phyloP scores from a whole-genome alignment of 1,139 yeast genomes.

The Geotrichum klebahnii region DNA sequence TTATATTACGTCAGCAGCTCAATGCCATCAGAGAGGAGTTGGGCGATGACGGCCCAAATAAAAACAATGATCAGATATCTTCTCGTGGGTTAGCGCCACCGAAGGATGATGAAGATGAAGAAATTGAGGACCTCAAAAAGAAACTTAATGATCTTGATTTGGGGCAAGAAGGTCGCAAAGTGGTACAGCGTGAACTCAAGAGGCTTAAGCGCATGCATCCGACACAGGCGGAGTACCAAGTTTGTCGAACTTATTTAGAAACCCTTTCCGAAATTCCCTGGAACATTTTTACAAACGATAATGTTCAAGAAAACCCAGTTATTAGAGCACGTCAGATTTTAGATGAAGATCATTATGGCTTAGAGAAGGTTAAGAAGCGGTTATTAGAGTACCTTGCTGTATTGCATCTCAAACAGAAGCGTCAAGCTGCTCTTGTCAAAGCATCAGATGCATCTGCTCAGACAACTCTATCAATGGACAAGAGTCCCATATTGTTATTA shows the following conservation, averaged over 20 bases:
- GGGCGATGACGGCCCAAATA: slow-evolving; percentile 25
- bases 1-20: slow-evolving; percentile 31
- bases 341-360: slow-evolving; percentile 80
- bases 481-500: slow-evolving; percentile 71
- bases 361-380: slow-evolving; percentile 75
- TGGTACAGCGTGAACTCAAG: slow-evolving; percentile 60
- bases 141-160: slow-evolving; percentile 32
- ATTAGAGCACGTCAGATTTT: slow-evolving; percentile 55
- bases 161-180: slow-evolving; percentile 42
- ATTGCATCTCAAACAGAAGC: slow-evolving; percentile 50
- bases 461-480: slow-evolving; percentile 39
- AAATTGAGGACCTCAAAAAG: slow-evolving; percentile 33
- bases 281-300: slow-evolving; percentile 35
- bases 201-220: slow-evolving; percentile 61
- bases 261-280: slow-evolving; percentile 62
- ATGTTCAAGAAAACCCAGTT: slow-evolving; percentile 46
- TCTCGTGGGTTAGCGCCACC: slow-evolving; percentile 10
- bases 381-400: slow-evolving; percentile 79
- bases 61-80: slow-evolving; percentile 3
- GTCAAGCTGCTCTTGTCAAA: slow-evolving; percentile 9
- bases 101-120: slow-evolving; percentile 37
- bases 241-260: slow-evolving; percentile 65
- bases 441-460: background rate
- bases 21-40: slow-evolving; percentile 33
- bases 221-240: slow-evolving; percentile 70